These are phyloP conservation scores for Parastagonospora avenae DNA, from an alignment of 2,329 filamentous ascomycete species.

Conservation along the genomic window DNA sequence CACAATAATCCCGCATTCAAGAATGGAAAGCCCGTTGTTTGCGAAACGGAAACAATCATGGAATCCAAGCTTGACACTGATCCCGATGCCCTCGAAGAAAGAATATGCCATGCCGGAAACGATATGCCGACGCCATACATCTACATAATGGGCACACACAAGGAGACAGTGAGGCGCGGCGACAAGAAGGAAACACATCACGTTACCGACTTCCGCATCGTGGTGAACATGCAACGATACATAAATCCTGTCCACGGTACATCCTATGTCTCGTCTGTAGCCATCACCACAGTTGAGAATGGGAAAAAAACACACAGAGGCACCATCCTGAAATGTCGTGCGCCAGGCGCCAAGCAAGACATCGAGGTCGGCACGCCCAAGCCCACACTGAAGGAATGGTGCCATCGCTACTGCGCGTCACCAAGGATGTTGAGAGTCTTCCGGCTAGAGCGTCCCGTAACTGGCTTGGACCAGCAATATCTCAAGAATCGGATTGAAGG, in stretches of 20 bases:
- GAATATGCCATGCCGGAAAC: conserved; percentile 30
- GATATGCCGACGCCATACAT: conserved; percentile 41
- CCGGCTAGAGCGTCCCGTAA: conserved; percentile 52
- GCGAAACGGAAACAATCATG: conserved; percentile 32
- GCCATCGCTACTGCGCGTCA: conserved; percentile 68
- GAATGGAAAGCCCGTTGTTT: conserved; percentile 34
- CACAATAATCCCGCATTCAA: conserved; percentile 29
- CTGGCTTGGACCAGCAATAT: conserved; percentile 64
- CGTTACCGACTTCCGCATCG: conserved; percentile 46
- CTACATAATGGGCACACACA: conserved; percentile 47
- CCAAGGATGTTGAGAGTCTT: conserved; percentile 61
- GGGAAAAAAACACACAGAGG: conserved; percentile 69
- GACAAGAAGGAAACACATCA: conserved; percentile 44
- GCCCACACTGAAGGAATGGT: conserved; percentile 65
- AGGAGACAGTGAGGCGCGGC: conserved; percentile 39
- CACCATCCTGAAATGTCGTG: conserved; percentile 60
- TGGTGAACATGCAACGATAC: conserved; percentile 41
- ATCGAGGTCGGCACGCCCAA: conserved; percentile 51
- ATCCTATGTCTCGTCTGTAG: conserved; percentile 38
- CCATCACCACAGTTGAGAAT: conserved; percentile 57
- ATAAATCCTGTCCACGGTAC: conserved; percentile 23
- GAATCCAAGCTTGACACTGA: conserved; percentile 40
- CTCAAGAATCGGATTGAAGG: conserved; percentile 59
- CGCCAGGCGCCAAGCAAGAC: conserved; percentile 52
- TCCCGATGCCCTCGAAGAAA: conserved; percentile 37